Evolutionary conservation across 805 yeast species (phyloP).

Genomic region (Spathaspora sp.): DNA sequence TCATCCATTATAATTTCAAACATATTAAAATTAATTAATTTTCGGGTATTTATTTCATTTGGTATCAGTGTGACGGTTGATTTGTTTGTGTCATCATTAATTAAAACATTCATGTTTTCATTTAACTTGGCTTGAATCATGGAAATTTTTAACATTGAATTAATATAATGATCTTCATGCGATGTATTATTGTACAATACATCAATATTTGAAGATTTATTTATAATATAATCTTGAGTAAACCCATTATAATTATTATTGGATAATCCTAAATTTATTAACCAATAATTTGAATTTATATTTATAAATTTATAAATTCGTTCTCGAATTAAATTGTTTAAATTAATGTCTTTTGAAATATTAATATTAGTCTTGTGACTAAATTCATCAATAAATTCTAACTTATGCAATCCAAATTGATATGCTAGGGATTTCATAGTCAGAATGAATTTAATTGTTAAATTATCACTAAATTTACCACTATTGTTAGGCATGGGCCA

Average conservation of each 20-base stretch:
- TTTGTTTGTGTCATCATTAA: constrained; percentile 16
- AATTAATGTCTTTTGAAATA: constrained; percentile 22
- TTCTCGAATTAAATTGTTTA: constrained; percentile 34
- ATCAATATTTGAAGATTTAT: constrained; percentile 27
- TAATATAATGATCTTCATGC: constrained; percentile 19
- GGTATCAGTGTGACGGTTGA: constrained; percentile 8
- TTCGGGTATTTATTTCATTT: constrained; percentile 18
- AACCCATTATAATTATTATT: constrained; percentile 25
- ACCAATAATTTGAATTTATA: constrained; percentile 43
- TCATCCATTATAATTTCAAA: constrained; percentile 38
- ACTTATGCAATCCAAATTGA: constrained; percentile 41
- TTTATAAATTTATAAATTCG: constrained; percentile 40
- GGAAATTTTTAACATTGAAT: constrained; percentile 27
- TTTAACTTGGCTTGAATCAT: constrained; percentile 37
- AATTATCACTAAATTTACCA: constrained; percentile 24
- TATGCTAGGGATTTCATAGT: constrained; percentile 36
- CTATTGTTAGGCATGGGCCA: constrained; percentile 39
- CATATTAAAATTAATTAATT: constrained; percentile 38
- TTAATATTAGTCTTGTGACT: constrained; percentile 29
- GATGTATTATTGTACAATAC: constrained; percentile 2
- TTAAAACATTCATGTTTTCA: constrained; percentile 33
- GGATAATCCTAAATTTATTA: constrained; percentile 35
- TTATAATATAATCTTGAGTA: constrained; percentile 35
- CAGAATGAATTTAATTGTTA: constrained; percentile 33
- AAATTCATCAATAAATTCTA: constrained; percentile 39